phyloP scores from a whole-genome alignment of 176 grass and related monocot species.

The Otatea glauca region DNA sequence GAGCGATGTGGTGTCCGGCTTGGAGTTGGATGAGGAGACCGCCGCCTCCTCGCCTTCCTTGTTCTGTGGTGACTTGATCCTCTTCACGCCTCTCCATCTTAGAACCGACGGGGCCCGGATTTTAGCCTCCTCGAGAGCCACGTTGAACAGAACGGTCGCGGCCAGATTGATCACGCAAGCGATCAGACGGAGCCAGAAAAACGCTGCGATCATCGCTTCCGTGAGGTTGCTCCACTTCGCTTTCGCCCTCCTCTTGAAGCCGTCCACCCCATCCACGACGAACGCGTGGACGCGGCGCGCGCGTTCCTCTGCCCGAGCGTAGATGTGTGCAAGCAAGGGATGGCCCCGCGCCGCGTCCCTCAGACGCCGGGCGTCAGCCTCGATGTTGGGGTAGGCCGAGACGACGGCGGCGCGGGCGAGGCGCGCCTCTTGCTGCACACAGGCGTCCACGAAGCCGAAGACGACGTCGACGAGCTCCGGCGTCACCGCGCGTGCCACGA shows the following conservation, averaged over 20 bases:
- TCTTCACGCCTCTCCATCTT: no score
- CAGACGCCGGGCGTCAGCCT: neutral
- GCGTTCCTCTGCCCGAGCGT: neutral
- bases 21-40: no score
- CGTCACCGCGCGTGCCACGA: neutral
- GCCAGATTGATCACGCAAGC: neutral
- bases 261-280: neutral
- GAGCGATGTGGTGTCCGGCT: no score
- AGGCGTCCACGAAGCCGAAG: neutral
- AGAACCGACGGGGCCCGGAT: neutral
- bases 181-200: neutral
- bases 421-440: neutral
- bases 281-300: neutral
- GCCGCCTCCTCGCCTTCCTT: no score
- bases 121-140: neutral
- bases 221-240: neutral
- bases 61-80: no score
- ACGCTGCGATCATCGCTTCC: neutral
- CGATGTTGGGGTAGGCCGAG: no score
- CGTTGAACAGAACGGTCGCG: neutral
- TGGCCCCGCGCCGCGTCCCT: neutral
- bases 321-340: neutral
- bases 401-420: neutral
- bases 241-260: neutral
- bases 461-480: conserved; percentile 9